Conservation (phyloP, 75 land plant species). For the Sequoiadendron giganteum region DNA sequence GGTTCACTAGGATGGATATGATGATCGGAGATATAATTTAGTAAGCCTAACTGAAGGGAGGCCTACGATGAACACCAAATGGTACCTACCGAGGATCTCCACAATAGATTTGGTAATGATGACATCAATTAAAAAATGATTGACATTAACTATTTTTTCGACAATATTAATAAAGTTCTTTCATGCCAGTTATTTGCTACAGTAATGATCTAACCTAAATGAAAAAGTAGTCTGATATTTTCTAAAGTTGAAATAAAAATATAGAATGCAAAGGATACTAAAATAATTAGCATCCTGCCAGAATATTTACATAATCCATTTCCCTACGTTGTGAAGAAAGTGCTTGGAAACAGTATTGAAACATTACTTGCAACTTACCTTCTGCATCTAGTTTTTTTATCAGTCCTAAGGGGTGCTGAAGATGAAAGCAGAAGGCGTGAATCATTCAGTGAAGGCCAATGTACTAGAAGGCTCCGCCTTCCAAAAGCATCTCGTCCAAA, state of each 20-base stretch:
- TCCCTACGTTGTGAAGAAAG: neutral
- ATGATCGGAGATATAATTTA: neutral
- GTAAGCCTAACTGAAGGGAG: neutral
- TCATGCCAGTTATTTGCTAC: neutral
- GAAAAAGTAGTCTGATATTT: neutral
- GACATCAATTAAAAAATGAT: neutral
- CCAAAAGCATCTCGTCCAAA: constrained; percentile 98
- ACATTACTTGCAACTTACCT: constrained; percentile 8
- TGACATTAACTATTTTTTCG: neutral
- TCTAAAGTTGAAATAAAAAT: neutral
- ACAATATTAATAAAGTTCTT: neutral
- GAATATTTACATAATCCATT: neutral
- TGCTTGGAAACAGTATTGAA: constrained; percentile 7
- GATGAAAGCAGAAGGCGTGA: constrained; percentile 75
- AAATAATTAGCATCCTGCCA: neutral
- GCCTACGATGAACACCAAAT: neutral
- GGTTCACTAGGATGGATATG: neutral
- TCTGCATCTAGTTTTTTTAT: neutral
- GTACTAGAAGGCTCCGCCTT: constrained; percentile 89
- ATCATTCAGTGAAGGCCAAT: constrained; percentile 72
- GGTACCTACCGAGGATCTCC: neutral
- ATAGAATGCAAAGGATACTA: neutral
- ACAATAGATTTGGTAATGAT: neutral
- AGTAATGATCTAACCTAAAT: neutral
- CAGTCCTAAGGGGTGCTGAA: constrained; percentile 44